A percentile compares a stretch with the other conserved stretches of the same genome.
Conservation (phyloP, 805 yeast genomes). For the Candida tibetensis region DNA sequence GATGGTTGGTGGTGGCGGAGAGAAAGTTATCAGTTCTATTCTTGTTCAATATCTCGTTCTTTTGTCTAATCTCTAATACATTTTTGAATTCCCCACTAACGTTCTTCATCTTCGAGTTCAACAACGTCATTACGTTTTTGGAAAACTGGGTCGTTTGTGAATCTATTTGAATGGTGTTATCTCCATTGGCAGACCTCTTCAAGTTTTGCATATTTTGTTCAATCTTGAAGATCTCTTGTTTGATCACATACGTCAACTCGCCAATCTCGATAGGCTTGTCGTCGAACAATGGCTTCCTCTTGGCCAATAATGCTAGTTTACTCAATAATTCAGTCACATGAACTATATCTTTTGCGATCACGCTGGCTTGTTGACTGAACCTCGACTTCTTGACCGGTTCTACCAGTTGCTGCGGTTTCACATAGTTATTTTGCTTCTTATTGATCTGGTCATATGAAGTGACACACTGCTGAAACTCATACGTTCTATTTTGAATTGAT, state of each 20-base stretch:
- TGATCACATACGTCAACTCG: slow-evolving; percentile 82
- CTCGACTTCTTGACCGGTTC: slow-evolving; percentile 30
- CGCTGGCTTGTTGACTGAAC: slow-evolving; percentile 63
- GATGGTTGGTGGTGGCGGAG: slow-evolving; percentile 41
- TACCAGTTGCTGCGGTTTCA: background rate
- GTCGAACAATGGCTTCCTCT: slow-evolving; percentile 85
- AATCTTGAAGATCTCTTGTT: slow-evolving; percentile 81
- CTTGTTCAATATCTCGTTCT: slow-evolving; percentile 74
- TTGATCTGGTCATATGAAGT: slow-evolving; percentile 64
- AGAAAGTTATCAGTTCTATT: slow-evolving; percentile 82
- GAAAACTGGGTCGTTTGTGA: slow-evolving; percentile 72
- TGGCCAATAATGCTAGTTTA: slow-evolving; percentile 81
- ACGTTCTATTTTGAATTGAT: slow-evolving; percentile 74
- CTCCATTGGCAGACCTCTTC: slow-evolving; percentile 51
- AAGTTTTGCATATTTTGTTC: slow-evolving; percentile 66
- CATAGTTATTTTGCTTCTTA: slow-evolving; percentile 33
- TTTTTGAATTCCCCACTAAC: slow-evolving; percentile 87
- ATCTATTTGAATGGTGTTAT: slow-evolving; percentile 42
- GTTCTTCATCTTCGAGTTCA: slow-evolving; percentile 87
- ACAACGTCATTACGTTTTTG: slow-evolving; percentile 79
- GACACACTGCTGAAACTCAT: slow-evolving; percentile 91
- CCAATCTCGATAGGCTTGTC: slow-evolving; percentile 93
- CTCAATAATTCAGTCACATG: slow-evolving; percentile 78
- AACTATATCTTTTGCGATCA: slow-evolving; percentile 85
- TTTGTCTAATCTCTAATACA: slow-evolving; percentile 86